Evolutionary conservation across 345 rosid genomes (phyloP).

Genomic region (Lepidium sativum): DNA sequence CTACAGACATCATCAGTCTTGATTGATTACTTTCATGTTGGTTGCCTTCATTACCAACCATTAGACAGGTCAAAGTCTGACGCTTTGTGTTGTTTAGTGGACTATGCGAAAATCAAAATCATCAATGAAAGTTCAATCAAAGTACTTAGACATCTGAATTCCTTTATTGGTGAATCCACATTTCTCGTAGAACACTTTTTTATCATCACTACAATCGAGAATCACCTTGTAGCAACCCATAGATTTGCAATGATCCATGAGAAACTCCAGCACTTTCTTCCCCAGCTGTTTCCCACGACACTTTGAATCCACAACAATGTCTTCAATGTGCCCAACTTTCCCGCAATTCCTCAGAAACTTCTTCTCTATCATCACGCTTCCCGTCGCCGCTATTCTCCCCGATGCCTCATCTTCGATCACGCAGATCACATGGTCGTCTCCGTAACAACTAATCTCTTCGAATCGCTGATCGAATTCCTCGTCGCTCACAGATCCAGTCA

Average conservation of each 20-base stretch:
- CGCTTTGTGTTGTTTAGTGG: no score
- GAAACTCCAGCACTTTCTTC: slow-evolving; percentile 50
- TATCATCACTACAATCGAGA: slow-evolving; percentile 61
- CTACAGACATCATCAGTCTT: no score
- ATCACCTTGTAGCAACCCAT: slow-evolving; percentile 82
- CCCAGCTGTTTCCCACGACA: slow-evolving; percentile 61
- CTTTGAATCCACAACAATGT: slow-evolving; percentile 57
- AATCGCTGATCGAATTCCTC: slow-evolving; percentile 55
- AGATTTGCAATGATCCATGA: slow-evolving; percentile 44
- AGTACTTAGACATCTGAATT: slow-evolving; percentile 68
- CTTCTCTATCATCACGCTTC: slow-evolving; percentile 71
- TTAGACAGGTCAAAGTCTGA: no score
- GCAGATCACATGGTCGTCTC: slow-evolving; percentile 73
- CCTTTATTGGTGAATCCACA: slow-evolving; percentile 57
- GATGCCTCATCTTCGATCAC: slow-evolving; percentile 61
- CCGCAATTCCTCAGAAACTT: slow-evolving; percentile 83
- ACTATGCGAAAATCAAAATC: no score
- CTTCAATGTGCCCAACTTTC: slow-evolving; percentile 82
- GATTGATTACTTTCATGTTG: no score
- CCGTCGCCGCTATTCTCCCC: slow-evolving; percentile 58
- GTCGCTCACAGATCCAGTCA: slow-evolving; percentile 58
- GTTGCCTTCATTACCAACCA: no score
- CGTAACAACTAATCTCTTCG: slow-evolving; percentile 46
- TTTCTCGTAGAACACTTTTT: slow-evolving; percentile 65
- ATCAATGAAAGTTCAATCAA: slow-evolving; percentile 25